A percentile compares a stretch with the other conserved stretches of the same genome.
Conservation (phyloP, 2,329 filamentous ascomycete species). For the Salinomyces thailandicus region DNA sequence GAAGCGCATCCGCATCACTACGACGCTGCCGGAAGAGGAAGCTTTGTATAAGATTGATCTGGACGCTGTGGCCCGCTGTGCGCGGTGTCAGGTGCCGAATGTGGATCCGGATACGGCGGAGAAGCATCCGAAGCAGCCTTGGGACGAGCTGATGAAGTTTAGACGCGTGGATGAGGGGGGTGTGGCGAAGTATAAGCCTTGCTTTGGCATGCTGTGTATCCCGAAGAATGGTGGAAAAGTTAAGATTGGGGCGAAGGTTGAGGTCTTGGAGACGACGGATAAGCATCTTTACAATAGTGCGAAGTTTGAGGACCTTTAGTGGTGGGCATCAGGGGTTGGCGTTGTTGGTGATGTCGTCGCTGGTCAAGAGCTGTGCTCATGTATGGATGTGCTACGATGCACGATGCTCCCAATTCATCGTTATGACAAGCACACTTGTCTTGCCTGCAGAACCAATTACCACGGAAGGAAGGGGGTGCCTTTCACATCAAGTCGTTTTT, state of each 20-base stretch:
- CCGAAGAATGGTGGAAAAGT: constrained; percentile 46
- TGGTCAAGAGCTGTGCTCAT: too few relatives aligned
- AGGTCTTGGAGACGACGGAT: constrained; percentile 47
- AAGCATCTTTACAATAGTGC: constrained; percentile 43
- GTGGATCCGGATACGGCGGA: constrained; percentile 53
- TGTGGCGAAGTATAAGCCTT: constrained; percentile 52
- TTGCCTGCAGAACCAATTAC: too few relatives aligned
- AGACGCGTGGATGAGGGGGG: constrained; percentile 50
- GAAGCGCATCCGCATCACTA: constrained; percentile 46
- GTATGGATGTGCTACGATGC: too few relatives aligned
- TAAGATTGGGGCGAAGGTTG: constrained; percentile 48
- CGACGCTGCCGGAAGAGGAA: constrained; percentile 21
- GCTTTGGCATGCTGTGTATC: constrained; percentile 56
- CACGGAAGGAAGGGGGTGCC: too few relatives aligned
- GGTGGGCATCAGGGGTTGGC: not conserved
- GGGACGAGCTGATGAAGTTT: constrained; percentile 52
- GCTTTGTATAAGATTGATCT: constrained; percentile 34
- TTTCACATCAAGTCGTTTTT: too few relatives aligned
- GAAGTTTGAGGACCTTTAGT: constrained; percentile 24
- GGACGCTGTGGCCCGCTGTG: constrained; percentile 50
- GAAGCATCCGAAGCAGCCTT: constrained; percentile 50
- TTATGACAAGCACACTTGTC: too few relatives aligned
- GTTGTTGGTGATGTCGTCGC: too few relatives aligned
- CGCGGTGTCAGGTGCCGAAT: constrained; percentile 53
- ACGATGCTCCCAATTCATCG: too few relatives aligned